Evolutionary conservation across 768 basidiomycete species (phyloP).

Genomic region (Tylopilus sp.): DNA sequence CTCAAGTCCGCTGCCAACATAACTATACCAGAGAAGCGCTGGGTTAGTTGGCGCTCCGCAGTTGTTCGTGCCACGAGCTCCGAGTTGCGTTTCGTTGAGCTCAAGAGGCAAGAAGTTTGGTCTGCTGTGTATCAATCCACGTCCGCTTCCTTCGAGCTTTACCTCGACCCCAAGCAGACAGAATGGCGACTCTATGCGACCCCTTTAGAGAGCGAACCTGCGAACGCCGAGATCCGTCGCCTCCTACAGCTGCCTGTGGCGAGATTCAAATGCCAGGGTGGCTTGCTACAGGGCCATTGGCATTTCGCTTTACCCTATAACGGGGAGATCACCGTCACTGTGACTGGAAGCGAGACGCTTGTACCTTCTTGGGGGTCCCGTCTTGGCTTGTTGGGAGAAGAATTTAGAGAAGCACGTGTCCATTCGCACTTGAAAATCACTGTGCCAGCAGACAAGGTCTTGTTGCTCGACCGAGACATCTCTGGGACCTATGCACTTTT

Average conservation of each 20-base stretch:
- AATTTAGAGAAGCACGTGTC: constrained; percentile 65
- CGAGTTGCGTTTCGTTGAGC: constrained; percentile 78
- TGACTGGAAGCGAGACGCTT: constrained; percentile 56
- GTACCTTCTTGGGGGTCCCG: constrained; percentile 85
- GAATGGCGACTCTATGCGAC: constrained; percentile 86
- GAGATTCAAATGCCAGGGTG: constrained; percentile 54
- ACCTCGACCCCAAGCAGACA: constrained; percentile 69
- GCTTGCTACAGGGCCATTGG: constrained; percentile 72
- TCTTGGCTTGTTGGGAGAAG: constrained; percentile 65
- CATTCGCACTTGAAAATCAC: constrained; percentile 62
- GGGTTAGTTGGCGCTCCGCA: constrained; percentile 68
- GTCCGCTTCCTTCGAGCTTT: constrained; percentile 67
- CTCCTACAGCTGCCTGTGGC: constrained; percentile 75
- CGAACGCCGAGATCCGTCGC: constrained; percentile 75
- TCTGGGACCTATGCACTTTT: constrained; percentile 76
- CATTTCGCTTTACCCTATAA: constrained; percentile 70
- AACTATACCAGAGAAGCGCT: constrained; percentile 51
- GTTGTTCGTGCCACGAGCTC: constrained; percentile 54
- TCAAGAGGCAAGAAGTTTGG: constrained; percentile 90
- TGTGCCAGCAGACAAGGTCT: constrained; percentile 45
- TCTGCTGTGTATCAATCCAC: constrained; percentile 73
- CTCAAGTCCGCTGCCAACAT: constrained; percentile 40
- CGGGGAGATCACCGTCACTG: constrained; percentile 52
- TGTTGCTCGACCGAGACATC: constrained; percentile 71
- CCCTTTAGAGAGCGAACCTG: constrained; percentile 63